Evolutionary conservation across 2,329 filamentous ascomycete species (phyloP).

Genomic region (Aureobasidium musti): DNA sequence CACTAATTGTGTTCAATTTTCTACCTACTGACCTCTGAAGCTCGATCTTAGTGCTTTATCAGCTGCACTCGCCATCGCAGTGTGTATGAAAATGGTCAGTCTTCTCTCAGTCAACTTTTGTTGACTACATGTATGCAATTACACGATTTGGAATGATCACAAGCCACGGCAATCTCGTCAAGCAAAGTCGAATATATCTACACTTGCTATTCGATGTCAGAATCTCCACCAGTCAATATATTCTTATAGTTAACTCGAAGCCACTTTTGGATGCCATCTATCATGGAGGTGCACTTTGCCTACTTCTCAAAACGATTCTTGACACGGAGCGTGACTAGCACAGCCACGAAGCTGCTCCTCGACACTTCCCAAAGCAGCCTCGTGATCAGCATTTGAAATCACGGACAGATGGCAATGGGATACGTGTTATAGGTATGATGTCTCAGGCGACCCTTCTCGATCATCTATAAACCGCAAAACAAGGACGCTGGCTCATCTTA

Average conservation of each 20-base stretch:
- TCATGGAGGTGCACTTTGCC: background rate
- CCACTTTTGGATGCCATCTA: too few species aligned
- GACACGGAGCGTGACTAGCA: background rate
- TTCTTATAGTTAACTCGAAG: background rate
- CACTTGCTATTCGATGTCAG: background rate
- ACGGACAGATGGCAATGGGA: background rate
- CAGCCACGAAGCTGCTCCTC: background rate
- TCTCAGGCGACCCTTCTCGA: conserved; percentile 5
- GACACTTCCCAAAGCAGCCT: background rate
- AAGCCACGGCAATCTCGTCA: background rate
- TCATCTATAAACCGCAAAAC: background rate
- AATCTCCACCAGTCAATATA: background rate
- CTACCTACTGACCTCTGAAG: background rate
- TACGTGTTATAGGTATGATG: background rate
- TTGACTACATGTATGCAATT: background rate
- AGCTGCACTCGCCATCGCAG: too few species aligned
- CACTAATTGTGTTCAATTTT: background rate
- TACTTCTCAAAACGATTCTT: background rate
- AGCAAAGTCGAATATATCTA: background rate
- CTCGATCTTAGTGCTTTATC: background rate
- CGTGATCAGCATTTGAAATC: background rate
- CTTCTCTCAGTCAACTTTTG: too few species aligned
- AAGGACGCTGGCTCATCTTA: conserved; percentile 5
- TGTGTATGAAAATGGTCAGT: too few species aligned
- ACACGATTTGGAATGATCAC: background rate